Base-by-base conservation (phyloP, 768 basidiomycete species). In the Podaxis sp. region DNA sequence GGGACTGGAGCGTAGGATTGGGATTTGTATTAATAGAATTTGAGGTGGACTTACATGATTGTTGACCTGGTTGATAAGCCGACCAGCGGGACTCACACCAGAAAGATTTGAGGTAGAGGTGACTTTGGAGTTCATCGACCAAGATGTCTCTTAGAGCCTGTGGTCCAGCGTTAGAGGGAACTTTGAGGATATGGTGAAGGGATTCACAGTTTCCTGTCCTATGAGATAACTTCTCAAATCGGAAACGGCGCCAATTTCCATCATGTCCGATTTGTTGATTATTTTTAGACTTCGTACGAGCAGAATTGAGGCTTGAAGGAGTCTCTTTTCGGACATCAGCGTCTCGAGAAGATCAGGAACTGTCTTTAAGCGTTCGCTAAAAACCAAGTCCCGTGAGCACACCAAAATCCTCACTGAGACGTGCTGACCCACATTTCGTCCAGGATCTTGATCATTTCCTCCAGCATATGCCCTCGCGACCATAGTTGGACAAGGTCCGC, bases 21-120 rank as follows among this genome's bases (percentile, higher is more conserved):
- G 38, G 17, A 51, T 24, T 30, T 22, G 3, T 22, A 12, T 28
- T 20, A 58, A 17, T 10, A 64, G 44, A 53, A n/a, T 8, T 30
- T 40, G 24, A 57, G 4, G 22, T 0, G 26, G 40, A 77, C 92
- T 76, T 69, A 96, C 96, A 82, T 11, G 76, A 74, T 60, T 86
- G 83, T 72, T 98, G 97, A 58, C 90, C 89, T 0, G 89, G 87
- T 11, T 82, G 76, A 72, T 97, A 98, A 0, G 91, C 76, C 17
- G 86, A 80, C 97, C 97, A 99, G 33, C 96, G 87, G 4, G 88
- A 84, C 67, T 99, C 96, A 71, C 93, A 95, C 87, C 95, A 97
- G 73, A 95, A 96, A 0, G 91, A 93, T 70, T 96, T 97, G 64
- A 99, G 85, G 75, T 97, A 99, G n/a, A 99, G 77, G 75, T 99